These are phyloP conservation scores for Phytophthora aleatoria DNA, from an alignment of 352 stramenopile species.

Conservation along the genomic window DNA sequence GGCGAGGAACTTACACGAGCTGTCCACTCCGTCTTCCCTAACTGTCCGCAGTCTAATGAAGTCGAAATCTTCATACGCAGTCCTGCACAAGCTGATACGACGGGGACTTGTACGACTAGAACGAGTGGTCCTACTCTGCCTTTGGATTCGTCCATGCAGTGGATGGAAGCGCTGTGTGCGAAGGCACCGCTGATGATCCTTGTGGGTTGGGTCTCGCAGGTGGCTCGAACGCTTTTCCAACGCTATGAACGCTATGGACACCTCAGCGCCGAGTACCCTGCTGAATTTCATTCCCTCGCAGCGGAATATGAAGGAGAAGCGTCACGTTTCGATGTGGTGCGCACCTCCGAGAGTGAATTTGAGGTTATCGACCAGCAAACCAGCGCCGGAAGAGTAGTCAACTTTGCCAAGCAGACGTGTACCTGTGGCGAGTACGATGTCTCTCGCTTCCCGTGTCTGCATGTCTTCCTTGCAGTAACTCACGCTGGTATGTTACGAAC, in stretches of 20 bases:
- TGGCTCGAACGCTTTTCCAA: constrained; percentile 75
- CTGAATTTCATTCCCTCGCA: constrained; percentile 70
- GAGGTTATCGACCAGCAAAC: constrained; percentile 80
- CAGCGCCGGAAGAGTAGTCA: constrained; percentile 66
- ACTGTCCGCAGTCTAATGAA: constrained; percentile 57
- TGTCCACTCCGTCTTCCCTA: constrained; percentile 51
- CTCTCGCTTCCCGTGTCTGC: constrained; percentile 75
- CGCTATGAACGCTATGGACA: constrained; percentile 75
- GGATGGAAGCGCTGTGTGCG: constrained; percentile 63
- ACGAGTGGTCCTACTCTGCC: constrained; percentile 18
- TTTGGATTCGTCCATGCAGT: constrained; percentile 54
- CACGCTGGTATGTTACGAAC: constrained; percentile 64
- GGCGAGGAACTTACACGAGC: constrained; percentile 55
- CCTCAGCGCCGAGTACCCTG: constrained; percentile 76
- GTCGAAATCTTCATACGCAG: constrained; percentile 61
- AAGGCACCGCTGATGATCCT: constrained; percentile 84
- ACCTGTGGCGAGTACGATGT: constrained; percentile 80
- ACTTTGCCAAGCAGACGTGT: constrained; percentile 77
- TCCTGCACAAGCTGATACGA: constrained; percentile 7
- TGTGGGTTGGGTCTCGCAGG: constrained; percentile 80
- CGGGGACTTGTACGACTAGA: constrained; percentile 1
- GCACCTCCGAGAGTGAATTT: constrained; percentile 70
- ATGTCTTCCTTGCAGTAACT: constrained; percentile 77
- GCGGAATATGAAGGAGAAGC: constrained; percentile 68
- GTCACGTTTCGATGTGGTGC: constrained; percentile 65